A percentile compares a stretch with the other conserved stretches of the same genome.
These are phyloP conservation scores for Cutaneotrichosporon daszewskae DNA, from an alignment of 1,284 basidiomycete genomes.

Conservation along the genomic window DNA sequence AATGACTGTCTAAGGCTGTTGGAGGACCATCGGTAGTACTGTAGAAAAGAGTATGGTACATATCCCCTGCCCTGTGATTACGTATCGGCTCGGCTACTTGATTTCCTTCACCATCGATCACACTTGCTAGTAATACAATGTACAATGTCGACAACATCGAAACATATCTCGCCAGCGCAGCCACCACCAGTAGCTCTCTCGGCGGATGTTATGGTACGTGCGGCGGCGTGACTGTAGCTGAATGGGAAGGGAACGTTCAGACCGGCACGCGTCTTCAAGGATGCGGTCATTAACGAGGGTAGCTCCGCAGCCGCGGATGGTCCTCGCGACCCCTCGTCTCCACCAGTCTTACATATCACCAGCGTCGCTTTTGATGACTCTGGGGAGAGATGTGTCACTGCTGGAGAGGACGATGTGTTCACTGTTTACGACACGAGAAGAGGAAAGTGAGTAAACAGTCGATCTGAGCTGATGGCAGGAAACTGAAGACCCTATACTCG, in stretches of 20 bases:
- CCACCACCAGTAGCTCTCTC: no score
- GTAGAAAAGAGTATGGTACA: no score
- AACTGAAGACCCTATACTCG: conserved; percentile 72
- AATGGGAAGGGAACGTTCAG: conserved; percentile 13
- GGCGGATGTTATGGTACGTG: no score
- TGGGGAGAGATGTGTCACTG: conserved; percentile 78
- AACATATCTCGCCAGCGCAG: no score
- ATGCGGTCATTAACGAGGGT: conserved; percentile 48
- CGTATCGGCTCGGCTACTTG: no score
- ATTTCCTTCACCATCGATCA: no score
- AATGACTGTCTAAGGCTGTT: conserved; percentile 5
- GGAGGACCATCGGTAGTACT: no score
- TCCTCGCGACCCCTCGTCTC: background rate
- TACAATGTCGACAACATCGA: no score
- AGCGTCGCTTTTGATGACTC: conserved; percentile 85
- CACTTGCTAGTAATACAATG: no score
- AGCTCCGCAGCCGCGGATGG: conserved; percentile 59
- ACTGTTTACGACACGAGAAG: conserved; percentile 79
- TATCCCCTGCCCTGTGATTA: no score
- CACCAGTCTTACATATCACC: conserved; percentile 57
- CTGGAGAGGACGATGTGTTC: conserved; percentile 90
- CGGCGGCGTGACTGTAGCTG: background rate
- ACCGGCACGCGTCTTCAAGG: conserved; percentile 82
- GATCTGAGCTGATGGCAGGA: conserved; percentile 50
- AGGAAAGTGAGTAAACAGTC: conserved; percentile 70